phyloP scores from a whole-genome alignment of 1,284 basidiomycete species.

The Trichosporon sp. region DNA sequence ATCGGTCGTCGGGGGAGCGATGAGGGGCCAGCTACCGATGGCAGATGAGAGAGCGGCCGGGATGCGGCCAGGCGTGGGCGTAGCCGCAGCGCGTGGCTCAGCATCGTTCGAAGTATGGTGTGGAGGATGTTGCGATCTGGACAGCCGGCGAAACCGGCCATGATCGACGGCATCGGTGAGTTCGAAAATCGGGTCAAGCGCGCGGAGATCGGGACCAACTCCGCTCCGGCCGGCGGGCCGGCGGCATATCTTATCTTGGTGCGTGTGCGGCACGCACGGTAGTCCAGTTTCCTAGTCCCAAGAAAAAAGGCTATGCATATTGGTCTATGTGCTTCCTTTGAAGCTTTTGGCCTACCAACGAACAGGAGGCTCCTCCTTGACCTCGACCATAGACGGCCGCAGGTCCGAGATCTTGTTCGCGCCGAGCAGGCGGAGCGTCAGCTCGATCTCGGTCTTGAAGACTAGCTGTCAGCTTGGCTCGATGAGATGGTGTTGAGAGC shows the following conservation, averaged over 20 bases:
- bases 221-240: not conserved
- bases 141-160: not conserved
- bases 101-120: not conserved
- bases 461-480: constrained; percentile 21
- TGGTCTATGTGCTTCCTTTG: not conserved
- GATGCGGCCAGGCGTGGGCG: not conserved
- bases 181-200: not conserved
- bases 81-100: not conserved
- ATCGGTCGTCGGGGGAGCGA: not conserved
- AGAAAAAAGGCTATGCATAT: not conserved
- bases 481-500: not conserved
- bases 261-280: too few species aligned
- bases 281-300: too few species aligned
- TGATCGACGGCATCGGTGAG: not conserved
- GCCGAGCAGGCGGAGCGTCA: constrained; percentile 72
- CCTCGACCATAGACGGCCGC: constrained; percentile 45
- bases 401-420: constrained; percentile 56
- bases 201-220: not conserved
- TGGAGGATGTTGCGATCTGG: not conserved
- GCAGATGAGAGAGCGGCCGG: not conserved
- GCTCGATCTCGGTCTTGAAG: constrained; percentile 53
- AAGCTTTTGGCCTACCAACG: not conserved
- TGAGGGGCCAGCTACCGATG: not conserved
- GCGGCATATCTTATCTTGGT: not conserved
- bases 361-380: constrained; percentile 24